Evolutionary conservation across 331 rosid species (phyloP).

Genomic region (Malus hybrid): DNA sequence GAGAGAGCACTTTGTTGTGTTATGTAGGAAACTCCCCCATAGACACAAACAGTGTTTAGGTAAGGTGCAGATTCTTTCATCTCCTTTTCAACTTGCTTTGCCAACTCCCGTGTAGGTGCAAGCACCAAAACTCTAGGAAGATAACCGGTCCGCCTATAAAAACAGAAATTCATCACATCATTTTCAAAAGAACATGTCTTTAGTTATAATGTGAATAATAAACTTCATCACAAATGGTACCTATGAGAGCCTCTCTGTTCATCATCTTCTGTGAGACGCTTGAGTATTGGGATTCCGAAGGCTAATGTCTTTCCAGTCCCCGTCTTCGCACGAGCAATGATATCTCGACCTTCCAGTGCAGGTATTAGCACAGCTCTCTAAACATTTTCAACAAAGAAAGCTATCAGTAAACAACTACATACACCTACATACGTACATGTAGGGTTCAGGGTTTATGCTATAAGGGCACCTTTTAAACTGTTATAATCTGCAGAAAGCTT

Average conservation of each 20-base stretch:
- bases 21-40: conserved; percentile 88
- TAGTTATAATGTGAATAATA: background rate
- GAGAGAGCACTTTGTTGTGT: conserved; percentile 82
- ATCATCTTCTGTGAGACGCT: conserved; percentile 56
- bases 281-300: conserved; percentile 83
- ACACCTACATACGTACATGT: background rate
- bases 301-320: conserved; percentile 97
- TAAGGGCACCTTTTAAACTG: background rate
- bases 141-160: conserved; percentile 58
- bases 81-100: conserved; percentile 97
- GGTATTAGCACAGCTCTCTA: conserved; percentile 94
- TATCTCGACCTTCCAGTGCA: conserved; percentile 83
- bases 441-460: background rate
- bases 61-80: conserved; percentile 87
- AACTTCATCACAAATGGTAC: conserved; percentile 20
- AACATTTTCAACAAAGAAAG: background rate
- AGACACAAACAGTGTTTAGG: conserved; percentile 79
- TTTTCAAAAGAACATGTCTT: background rate
- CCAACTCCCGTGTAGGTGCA: conserved; percentile 94
- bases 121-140: conserved; percentile 82
- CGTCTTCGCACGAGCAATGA: conserved; percentile 96
- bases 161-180: background rate
- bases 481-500: background rate
- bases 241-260: conserved; percentile 41
- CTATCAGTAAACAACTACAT: background rate